A percentile compares a stretch with the other conserved stretches of the same genome.
phyloP scores from a whole-genome alignment of 2,329 filamentous ascomycete genomes.

The Diaporthe sp. region DNA sequence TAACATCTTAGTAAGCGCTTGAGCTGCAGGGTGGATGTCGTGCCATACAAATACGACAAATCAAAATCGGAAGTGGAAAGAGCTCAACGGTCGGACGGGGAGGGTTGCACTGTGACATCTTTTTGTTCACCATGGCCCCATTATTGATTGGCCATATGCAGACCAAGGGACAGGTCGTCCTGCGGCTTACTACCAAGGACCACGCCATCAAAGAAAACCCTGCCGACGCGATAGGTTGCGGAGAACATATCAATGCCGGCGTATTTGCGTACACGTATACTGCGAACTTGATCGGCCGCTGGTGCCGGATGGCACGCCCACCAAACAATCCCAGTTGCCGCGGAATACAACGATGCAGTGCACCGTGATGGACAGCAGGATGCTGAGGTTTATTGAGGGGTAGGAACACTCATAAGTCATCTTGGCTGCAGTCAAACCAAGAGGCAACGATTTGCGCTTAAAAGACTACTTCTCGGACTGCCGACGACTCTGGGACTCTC shows the following conservation, averaged over 20 bases:
- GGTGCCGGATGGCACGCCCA: not conserved
- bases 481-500: not conserved
- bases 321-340: not conserved
- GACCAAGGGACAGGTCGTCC: not conserved
- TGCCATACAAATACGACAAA: not conserved
- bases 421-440: constrained; percentile 16
- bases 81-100: not conserved
- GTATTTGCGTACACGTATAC: not conserved
- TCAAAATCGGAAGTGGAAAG: not conserved
- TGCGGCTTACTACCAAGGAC: constrained; percentile 9
- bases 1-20: constrained; percentile 26
- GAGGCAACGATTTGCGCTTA: not conserved
- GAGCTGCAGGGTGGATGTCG: not conserved
- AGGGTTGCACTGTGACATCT: not conserved
- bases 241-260: not conserved
- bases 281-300: constrained; percentile 2
- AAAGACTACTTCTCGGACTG: not conserved
- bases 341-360: not conserved
- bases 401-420: not conserved
- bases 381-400: not conserved
- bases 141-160: not conserved
- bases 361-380: not conserved
- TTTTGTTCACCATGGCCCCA: not conserved
- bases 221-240: not conserved
- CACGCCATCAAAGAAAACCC: not conserved